These are phyloP conservation scores for Scutellaria galericulata DNA, from an alignment of 257 asterid species.

Conservation along the genomic window DNA sequence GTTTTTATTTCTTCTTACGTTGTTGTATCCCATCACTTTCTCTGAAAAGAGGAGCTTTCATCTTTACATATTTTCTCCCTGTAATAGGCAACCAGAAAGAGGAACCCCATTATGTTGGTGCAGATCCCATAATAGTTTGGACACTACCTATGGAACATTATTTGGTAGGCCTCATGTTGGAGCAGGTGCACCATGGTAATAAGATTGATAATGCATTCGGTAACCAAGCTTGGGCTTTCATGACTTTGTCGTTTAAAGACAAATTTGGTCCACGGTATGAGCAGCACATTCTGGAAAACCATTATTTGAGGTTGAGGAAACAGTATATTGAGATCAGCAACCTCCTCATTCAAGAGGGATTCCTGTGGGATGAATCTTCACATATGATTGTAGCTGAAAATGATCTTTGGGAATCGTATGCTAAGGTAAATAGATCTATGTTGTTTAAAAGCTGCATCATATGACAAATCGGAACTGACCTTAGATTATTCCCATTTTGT, in stretches of 20 bases:
- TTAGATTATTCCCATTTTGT: not conserved
- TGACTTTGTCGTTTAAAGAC: slow-evolving; percentile 41
- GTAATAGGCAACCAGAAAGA: slow-evolving; percentile 36
- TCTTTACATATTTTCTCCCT: slow-evolving; percentile 11
- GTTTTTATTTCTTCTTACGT: not conserved
- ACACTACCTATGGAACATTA: slow-evolving; percentile 42
- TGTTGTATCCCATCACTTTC: not conserved
- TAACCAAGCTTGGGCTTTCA: slow-evolving; percentile 48
- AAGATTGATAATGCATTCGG: slow-evolving; percentile 33
- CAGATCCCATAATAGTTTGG: slow-evolving; percentile 34
- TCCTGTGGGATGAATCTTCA: slow-evolving; percentile 43
- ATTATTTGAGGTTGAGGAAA: slow-evolving; percentile 38
- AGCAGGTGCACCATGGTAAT: slow-evolving; percentile 38
- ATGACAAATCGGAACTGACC: not conserved
- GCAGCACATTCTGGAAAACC: slow-evolving; percentile 42
- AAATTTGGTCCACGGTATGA: slow-evolving; percentile 39
- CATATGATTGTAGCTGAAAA: slow-evolving; percentile 37
- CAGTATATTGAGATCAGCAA: slow-evolving; percentile 43
- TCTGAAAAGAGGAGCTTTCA: not conserved
- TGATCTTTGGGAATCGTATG: slow-evolving; percentile 40
- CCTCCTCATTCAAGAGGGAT: slow-evolving; percentile 49
- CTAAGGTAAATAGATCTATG: slow-evolving; percentile 30
- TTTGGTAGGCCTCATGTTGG: slow-evolving; percentile 43
- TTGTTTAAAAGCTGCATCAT: not conserved
- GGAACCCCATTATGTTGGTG: slow-evolving; percentile 17